These are phyloP conservation scores for Corymbia citriodora DNA, from an alignment of 441 rosid species.

Conservation along the genomic window DNA sequence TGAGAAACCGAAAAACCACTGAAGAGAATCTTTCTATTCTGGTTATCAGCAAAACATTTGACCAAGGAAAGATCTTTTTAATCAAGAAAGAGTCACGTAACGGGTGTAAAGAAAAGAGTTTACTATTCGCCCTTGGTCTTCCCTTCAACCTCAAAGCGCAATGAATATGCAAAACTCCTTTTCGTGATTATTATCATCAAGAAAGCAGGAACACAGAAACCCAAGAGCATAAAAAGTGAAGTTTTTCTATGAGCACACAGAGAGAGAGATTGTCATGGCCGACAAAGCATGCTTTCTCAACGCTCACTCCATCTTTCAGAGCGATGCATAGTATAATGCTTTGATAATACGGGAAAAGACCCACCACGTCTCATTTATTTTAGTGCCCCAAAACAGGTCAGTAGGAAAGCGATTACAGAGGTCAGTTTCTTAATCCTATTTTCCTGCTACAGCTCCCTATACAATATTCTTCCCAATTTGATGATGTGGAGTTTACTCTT, in stretches of 20 bases:
- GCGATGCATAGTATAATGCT: background rate
- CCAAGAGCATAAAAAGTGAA: background rate
- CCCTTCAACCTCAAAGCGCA: background rate
- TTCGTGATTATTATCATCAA: background rate
- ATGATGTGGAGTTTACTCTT: background rate
- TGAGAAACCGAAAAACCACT: background rate
- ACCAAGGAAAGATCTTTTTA: background rate
- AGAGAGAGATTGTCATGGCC: background rate
- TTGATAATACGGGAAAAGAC: background rate
- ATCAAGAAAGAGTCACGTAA: background rate
- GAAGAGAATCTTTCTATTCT: background rate
- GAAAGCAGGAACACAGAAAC: background rate
- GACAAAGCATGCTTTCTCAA: constrained; percentile 6
- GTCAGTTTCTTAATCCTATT: background rate
- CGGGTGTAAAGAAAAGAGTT: background rate
- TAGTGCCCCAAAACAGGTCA: background rate
- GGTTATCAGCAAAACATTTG: background rate
- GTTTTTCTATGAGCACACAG: background rate
- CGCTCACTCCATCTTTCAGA: background rate
- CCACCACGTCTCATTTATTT: background rate
- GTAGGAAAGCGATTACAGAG: background rate
- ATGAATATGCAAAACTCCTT: background rate
- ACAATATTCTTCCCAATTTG: background rate
- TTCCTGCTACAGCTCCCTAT: background rate
- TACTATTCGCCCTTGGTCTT: background rate